Evolutionary conservation across 805 yeast species (phyloP), one percentile per base, ranked within the genome.

Genomic region (Saccharomycopsis guyanensis): DNA sequence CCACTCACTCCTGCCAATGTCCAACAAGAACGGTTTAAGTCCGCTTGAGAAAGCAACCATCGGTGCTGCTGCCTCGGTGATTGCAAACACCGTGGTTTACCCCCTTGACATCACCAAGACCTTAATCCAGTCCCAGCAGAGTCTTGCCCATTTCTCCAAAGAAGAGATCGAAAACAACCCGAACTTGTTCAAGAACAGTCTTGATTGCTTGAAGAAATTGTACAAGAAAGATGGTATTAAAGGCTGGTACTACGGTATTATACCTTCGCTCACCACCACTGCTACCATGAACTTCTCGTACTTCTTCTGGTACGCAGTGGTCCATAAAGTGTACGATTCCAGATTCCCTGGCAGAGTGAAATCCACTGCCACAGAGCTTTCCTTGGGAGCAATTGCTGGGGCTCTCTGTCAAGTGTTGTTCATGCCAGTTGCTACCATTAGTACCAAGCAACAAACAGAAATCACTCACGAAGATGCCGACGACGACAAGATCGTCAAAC

Each of bases 301-400:
- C 62, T 86, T 86, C 62, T 86, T 85, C 63, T 86, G 94, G 93
- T 86, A 86, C 63, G 80, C 88, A 3, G 65, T 83, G 35, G 78
- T 85, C 15, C 75, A 86, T 52, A 71, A 73, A 44, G 63, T 72
- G 15, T 80, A 77, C 62, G 69, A 73, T 49, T 65, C 62, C 42
- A 47, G 64, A 40, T 49, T 66, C 43, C 69, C 69, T 48, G 24
- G 55, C 46, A 59, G 66, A 54, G 47, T 49, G 6, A 64, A 70
- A 32, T 68, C 76, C 40, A 83, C 93, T 0, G 66, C 77, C 1
- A 77, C 76, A 52, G 95, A 86, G 62, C 72, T 86, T 54, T 60
- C 73, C 8, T 66, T 86, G 32, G 95, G 95, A 1, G 86, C 89
- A 1, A 63, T 79, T 40, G 93, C 95, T 2, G 95, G 93, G 5